Base-by-base conservation (phyloP, 2,329 filamentous ascomycete species). In the Cytospora piceicola region DNA sequence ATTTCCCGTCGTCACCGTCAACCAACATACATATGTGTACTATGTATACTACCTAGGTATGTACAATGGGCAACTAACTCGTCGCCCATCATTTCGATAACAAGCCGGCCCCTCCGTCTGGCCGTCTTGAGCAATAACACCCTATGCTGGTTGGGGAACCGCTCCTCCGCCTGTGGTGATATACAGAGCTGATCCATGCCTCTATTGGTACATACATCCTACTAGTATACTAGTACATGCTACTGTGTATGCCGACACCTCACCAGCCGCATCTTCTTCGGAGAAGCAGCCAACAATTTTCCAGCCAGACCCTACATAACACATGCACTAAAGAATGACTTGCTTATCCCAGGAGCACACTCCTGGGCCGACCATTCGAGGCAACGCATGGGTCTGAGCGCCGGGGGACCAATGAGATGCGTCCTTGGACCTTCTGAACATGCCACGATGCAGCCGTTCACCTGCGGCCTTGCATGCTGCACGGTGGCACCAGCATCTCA, bases 401-500 rank as follows among this genome's bases (percentile, higher is more conserved):
- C 42, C 42, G n/a, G 53, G 20, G 22, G 32, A 8, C 53, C 60
- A 63, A 57, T 34, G 29, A 63, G 42, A 24, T 49, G n/a, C 53
- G 11, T 22, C 20, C 11, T 24, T 54, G n/a, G 39, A 11, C 24
- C 8, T 36, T 51, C 34, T 58, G 54, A 55, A 27, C 49, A 32
- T 49, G 46, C 42, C 49, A 59, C 24, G 36, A 39, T 61, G 54
- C 49, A 51, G 58, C 53, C 36, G 29, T 36, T 42, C 20, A 49
- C 20, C 32, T 62, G 65, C 51, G 17, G 58, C 36, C 65, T 61
- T 56, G 65, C 62, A 65, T 67, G 42, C 54, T 64, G 61, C 55
- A 49, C 42, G 42, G n/a, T 57, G 20, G 65, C 58, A 58, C 62
- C 42, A 65, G 52, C 49, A 42, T 56, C 55, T 39, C 63, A 67